These are phyloP conservation scores for Naumovozyma dairenensis DNA, from an alignment of 805 yeast species.

Conservation along the genomic window DNA sequence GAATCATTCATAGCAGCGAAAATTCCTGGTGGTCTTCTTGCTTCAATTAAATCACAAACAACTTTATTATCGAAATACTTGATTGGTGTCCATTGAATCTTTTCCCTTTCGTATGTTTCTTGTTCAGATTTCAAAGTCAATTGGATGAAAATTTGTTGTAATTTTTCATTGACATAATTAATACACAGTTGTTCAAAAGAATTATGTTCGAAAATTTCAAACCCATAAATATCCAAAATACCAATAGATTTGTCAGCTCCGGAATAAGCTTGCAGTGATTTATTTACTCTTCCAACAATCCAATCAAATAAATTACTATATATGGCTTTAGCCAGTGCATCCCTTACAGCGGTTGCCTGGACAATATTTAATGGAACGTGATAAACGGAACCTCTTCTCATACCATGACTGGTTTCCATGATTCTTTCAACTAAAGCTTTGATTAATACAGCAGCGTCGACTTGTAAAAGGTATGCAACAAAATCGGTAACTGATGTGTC, in stretches of 20 bases:
- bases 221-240: slow-evolving; percentile 90
- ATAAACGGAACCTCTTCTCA: slow-evolving; percentile 83
- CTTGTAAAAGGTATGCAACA: slow-evolving; percentile 84
- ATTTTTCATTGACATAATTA: slow-evolving; percentile 89
- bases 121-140: slow-evolving; percentile 94
- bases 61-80: slow-evolving; percentile 92
- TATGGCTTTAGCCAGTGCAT: slow-evolving; percentile 89
- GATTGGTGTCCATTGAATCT: slow-evolving; percentile 95
- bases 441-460: slow-evolving; percentile 54
- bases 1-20: slow-evolving; percentile 96
- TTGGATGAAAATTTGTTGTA: slow-evolving; percentile 94
- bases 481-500: slow-evolving; percentile 90
- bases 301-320: slow-evolving; percentile 91
- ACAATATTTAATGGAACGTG: slow-evolving; percentile 87
- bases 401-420: slow-evolving; percentile 84
- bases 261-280: slow-evolving; percentile 50
- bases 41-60: slow-evolving; percentile 93
- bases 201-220: slow-evolving; percentile 90
- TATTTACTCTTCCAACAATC: slow-evolving; percentile 88
- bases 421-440: slow-evolving; percentile 70
- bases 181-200: slow-evolving; percentile 93
- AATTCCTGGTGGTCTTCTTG: slow-evolving; percentile 88
- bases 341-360: slow-evolving; percentile 92
- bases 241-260: slow-evolving; percentile 68
- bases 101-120: slow-evolving; percentile 92